Percentiles rank a stretch among this genome's conserved stretches.
Evolutionary conservation across 495 filamentous ascomycete species (phyloP).

Genomic region (Barbatosphaeria neglecta): DNA sequence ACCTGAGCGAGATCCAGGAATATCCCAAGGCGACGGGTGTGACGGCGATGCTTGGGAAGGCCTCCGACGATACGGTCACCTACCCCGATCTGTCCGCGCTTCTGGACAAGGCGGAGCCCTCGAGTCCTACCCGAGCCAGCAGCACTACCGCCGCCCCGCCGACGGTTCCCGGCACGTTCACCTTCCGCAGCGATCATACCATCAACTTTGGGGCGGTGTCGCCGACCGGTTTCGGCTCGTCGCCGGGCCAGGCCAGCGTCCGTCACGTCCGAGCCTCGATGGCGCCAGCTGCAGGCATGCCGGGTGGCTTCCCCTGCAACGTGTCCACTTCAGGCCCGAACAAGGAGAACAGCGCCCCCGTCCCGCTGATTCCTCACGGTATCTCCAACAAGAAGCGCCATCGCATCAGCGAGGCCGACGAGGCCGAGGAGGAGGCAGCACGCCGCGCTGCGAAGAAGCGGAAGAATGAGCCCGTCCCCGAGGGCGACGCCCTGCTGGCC

Average conservation of each 20-base stretch:
- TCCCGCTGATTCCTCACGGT: slow-evolving; percentile 46
- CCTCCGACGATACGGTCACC: slow-evolving; percentile 12
- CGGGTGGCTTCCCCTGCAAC: slow-evolving; percentile 34
- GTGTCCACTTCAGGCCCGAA: slow-evolving; percentile 14
- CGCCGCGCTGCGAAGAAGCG: slow-evolving; percentile 36
- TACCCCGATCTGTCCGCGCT: slow-evolving; percentile 37
- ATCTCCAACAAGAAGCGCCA: slow-evolving; percentile 65
- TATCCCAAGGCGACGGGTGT: slow-evolving; percentile 25
- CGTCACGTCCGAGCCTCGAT: slow-evolving; percentile 45
- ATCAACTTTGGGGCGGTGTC: slow-evolving; percentile 37
- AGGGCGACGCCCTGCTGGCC: slow-evolving; percentile 32
- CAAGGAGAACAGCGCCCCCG: slow-evolving; percentile 37
- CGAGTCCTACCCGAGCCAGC: slow-evolving; percentile 13
- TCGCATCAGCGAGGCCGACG: slow-evolving; percentile 40
- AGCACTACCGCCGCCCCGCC: slow-evolving; percentile 16
- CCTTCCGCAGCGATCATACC: slow-evolving; percentile 47
- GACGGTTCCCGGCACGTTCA: slow-evolving; percentile 41
- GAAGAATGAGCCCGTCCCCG: slow-evolving; percentile 30
- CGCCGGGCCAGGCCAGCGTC: slow-evolving; percentile 42
- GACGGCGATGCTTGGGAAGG: slow-evolving; percentile 14
- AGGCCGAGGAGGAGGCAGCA: slow-evolving; percentile 25
- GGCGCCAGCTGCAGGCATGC: slow-evolving; percentile 28
- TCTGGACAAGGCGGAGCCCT: slow-evolving; percentile 15
- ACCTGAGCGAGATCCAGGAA: slow-evolving; percentile 18
- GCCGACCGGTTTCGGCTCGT: slow-evolving; percentile 31